These are phyloP conservation scores for Dothistroma septosporum DNA, from an alignment of 2,329 filamentous ascomycete genomes.

Conservation along the genomic window DNA sequence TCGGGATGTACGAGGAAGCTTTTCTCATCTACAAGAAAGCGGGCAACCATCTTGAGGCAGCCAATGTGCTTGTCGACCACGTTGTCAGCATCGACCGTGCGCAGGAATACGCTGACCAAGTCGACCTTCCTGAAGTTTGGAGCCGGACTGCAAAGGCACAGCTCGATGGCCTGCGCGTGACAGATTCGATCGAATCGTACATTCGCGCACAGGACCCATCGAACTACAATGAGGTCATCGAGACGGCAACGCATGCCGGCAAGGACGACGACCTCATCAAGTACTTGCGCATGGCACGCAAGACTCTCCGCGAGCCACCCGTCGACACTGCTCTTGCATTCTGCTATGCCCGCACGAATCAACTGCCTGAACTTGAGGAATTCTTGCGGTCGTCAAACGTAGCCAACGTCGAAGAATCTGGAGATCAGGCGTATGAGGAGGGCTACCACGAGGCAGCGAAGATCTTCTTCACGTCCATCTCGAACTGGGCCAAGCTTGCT, in stretches of 20 bases:
- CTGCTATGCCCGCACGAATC: conserved; percentile 85
- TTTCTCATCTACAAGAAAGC: conserved; percentile 99
- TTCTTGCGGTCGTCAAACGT: conserved; percentile 92
- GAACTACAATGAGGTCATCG: conserved; percentile 94
- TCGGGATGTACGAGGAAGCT: conserved; percentile 92
- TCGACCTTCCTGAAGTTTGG: conserved; percentile 94
- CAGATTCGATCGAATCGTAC: conserved; percentile 92
- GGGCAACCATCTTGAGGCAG: conserved; percentile 78
- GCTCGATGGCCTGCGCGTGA: conserved; percentile 87
- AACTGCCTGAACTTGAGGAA: conserved; percentile 89
- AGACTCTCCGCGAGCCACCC: conserved; percentile 87
- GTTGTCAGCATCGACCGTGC: conserved; percentile 97
- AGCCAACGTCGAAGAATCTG: conserved; percentile 90
- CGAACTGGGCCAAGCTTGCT: conserved; percentile 98
- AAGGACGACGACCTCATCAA: conserved; percentile 98
- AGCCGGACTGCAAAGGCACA: conserved; percentile 98
- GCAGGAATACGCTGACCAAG: conserved; percentile 89
- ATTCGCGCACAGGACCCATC: conserved; percentile 89
- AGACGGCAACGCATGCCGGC: conserved; percentile 88
- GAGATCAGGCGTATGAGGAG: conserved; percentile 96
- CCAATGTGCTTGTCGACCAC: conserved; percentile 89
- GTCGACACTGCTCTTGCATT: conserved; percentile 95
- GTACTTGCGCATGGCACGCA: conserved; percentile 93
- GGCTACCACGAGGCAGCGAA: conserved; percentile 93
- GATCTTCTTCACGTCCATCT: conserved; percentile 98